A percentile compares a stretch with the other conserved stretches of the same genome.
These are phyloP conservation scores for Meyerozyma sp. DNA, from an alignment of 1,139 yeast genomes.

Conservation along the genomic window DNA sequence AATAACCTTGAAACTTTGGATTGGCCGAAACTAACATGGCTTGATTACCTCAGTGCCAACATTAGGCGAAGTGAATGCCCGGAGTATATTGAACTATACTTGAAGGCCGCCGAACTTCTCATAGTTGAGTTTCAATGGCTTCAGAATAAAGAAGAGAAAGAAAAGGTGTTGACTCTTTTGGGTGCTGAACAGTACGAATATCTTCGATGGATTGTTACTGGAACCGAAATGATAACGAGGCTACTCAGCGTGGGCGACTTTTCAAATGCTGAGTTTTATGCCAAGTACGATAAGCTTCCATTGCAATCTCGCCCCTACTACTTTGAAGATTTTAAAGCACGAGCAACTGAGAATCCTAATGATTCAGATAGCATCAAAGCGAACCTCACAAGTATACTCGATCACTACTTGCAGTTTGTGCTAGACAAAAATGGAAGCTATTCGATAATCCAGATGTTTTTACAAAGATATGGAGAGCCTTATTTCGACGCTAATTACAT, in stretches of 20 bases:
- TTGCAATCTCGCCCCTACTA: conserved; percentile 18
- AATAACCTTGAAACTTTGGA: conserved; percentile 22
- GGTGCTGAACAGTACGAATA: conserved; percentile 7
- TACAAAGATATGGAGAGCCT: conserved; percentile 16
- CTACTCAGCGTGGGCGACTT: conserved; percentile 20
- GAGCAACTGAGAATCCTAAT: neutral
- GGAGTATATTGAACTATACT: conserved; percentile 22
- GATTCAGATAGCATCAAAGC: conserved; percentile 1
- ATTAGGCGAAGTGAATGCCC: conserved; percentile 23
- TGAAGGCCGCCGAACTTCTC: conserved; percentile 31
- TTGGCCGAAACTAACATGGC: conserved; percentile 39
- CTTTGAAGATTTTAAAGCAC: conserved; percentile 4
- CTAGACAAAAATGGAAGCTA: conserved; percentile 10
- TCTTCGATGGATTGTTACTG: conserved; percentile 6
- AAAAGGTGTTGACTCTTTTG: neutral
- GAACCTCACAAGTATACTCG: conserved; percentile 15
- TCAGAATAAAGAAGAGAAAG: neutral
- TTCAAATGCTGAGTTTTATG: conserved; percentile 31
- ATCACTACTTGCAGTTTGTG: conserved; percentile 15
- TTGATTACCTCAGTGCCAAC: conserved; percentile 25
- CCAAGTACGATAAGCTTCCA: conserved; percentile 18
- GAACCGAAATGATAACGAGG: conserved; percentile 2
- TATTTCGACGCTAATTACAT: neutral
- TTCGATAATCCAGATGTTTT: conserved; percentile 26
- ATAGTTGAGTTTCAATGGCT: neutral